Base-by-base conservation (phyloP, 148 eudicot genomes). In the Silene latifolia region DNA sequence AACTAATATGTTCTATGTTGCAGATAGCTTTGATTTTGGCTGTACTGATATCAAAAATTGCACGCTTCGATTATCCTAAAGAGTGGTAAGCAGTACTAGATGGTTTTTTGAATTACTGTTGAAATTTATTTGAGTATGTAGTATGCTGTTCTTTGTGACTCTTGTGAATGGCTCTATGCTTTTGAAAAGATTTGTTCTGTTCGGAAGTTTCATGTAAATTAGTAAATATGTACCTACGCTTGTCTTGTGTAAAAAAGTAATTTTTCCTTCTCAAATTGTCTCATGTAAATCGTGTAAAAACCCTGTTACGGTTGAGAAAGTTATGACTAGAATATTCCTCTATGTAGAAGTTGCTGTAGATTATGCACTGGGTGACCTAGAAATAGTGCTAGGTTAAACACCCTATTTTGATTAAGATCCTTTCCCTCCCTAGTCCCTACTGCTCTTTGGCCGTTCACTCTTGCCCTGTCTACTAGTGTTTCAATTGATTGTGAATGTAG, bases 1-100 rank as follows among this genome's bases (percentile, higher is more conserved):
- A 44, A 67, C 35, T 68, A 35, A 32, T 75, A 63, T 83, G 64
- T 72, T 77, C 42, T 75, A 72, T 25, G 51, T 39, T 84, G 80
- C 93, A 95, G 99, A 92, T 95, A 79, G 91, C 99, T 68, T 76
- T 88, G 80, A 89, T 96, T 76, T 78, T 95, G 87, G 90, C 97
- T 27, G 97, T 95, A 63, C 78, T 95, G 78, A 89, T 90, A 71
- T 95, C 99, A 60, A 95, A 92, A 79, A 95, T 95, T 72, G 99
- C 99, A 78, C 97, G 99, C 24, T 87, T 90, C 76, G 99, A 95
- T 80, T 92, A 95, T 74, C 94, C 97, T 32, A 92, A 85, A 80
- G 93, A 92, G 71, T 95, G 98, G 99, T 92, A 89, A 74, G 74
- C 46, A 63, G 35, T 61, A 23, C 3, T 18, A 60, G 25, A 53